Conservation (phyloP, 2,329 filamentous ascomycete species). For the Orbilia blumenaviensis region DNA sequence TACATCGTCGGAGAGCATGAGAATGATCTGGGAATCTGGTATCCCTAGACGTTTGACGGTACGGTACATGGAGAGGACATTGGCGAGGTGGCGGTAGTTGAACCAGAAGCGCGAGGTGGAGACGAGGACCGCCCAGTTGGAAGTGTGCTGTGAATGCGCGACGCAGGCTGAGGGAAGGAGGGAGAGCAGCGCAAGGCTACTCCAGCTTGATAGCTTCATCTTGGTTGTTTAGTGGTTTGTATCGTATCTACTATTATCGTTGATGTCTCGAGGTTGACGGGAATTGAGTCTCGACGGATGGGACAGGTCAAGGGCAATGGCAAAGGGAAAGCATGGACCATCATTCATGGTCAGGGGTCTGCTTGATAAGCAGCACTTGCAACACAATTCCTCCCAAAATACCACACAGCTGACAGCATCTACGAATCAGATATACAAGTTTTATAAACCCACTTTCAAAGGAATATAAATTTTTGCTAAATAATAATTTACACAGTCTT, state of each 20-base stretch:
- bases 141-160: conserved; percentile 80
- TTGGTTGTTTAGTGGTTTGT: not conserved
- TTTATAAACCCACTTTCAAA: not conserved
- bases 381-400: not conserved
- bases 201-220: conserved; percentile 42
- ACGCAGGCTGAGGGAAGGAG: conserved; percentile 28
- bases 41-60: conserved; percentile 98
- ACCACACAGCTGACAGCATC: not conserved
- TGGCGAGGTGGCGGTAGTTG: conserved; percentile 98
- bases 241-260: not conserved
- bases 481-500: too few relatives aligned
- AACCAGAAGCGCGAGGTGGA: conserved; percentile 99
- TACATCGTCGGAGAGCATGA: conserved; percentile 99
- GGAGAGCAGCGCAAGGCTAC: conserved; percentile 42
- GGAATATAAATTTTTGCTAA: too few relatives aligned
- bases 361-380: conserved; percentile 36
- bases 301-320: not conserved
- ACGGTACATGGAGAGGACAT: conserved; percentile 95
- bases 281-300: not conserved
- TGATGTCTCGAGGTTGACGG: conserved; percentile 7
- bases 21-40: conserved; percentile 97
- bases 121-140: conserved; percentile 99
- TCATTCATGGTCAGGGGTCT: conserved; percentile 20
- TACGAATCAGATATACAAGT: not conserved
- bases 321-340: not conserved